Conservation (phyloP, 1,284 basidiomycete genomes). For the Cutaneotrichosporon sp. region DNA sequence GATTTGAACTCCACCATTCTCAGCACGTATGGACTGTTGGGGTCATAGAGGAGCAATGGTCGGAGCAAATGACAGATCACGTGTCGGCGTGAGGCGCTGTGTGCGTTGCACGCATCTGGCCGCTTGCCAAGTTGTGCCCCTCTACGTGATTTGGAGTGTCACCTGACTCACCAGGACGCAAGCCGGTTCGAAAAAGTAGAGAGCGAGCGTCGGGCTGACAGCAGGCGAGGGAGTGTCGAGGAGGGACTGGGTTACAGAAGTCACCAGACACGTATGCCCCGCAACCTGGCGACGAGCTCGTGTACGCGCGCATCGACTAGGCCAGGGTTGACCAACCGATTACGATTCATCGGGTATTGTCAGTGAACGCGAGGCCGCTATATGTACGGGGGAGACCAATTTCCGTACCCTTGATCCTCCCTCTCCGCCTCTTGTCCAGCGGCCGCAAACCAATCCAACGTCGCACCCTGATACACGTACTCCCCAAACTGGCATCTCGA, state of each 20-base stretch:
- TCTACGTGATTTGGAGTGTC: conserved; percentile 5
- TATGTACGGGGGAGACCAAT: conserved; percentile 26
- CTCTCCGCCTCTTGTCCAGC: conserved; percentile 9
- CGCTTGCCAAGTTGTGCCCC: conserved; percentile 21
- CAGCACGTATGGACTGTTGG: conserved; percentile 25
- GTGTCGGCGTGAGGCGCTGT: conserved; percentile 20
- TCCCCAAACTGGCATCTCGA: too few species aligned
- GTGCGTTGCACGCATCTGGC: conserved; percentile 19
- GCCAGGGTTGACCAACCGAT: conserved; percentile 23
- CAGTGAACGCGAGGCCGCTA: conserved; percentile 18
- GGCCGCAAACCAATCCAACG: too few species aligned
- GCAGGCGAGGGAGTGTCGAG: conserved; percentile 13
- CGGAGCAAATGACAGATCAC: conserved; percentile 13
- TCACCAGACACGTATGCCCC: background rate
- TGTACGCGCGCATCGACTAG: conserved; percentile 26
- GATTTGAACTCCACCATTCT: conserved; percentile 14
- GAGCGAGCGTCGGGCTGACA: background rate
- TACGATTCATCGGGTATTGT: conserved; percentile 22
- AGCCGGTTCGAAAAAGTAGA: conserved; percentile 28
- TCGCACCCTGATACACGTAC: too few species aligned
- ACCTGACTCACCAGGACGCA: conserved; percentile 19
- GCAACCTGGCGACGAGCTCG: conserved; percentile 23
- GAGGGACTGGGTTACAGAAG: conserved; percentile 13
- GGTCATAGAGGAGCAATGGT: conserved; percentile 16
- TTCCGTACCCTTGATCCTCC: conserved; percentile 20